Percentiles rank a stretch among this genome's conserved stretches.
These are phyloP conservation scores for Calcarisporium arbuscula DNA, from an alignment of 2,329 filamentous ascomycete species.

Conservation along the genomic window DNA sequence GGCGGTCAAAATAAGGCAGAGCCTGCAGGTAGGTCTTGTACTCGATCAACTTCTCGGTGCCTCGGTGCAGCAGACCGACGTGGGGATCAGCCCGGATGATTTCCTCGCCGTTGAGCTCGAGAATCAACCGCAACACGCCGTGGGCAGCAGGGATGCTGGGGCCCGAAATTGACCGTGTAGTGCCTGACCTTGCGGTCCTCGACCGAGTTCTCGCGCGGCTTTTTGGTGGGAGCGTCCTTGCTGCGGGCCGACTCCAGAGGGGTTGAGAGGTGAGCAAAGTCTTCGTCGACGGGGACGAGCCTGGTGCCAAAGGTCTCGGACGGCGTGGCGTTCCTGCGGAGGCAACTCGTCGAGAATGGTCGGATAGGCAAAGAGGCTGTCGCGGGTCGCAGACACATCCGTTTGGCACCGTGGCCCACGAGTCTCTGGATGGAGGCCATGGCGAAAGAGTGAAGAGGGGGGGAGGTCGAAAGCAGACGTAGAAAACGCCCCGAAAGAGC, in stretches of 20 bases:
- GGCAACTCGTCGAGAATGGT: constrained; percentile 58
- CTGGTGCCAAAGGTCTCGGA: constrained; percentile 46
- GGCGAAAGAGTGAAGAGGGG: constrained; percentile 27
- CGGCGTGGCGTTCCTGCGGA: constrained; percentile 58
- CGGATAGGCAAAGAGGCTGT: constrained; percentile 36
- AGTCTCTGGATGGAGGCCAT: constrained; percentile 72
- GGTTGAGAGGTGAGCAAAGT: constrained; percentile 51
- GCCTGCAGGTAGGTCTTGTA: constrained; percentile 99
- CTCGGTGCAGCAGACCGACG: constrained; percentile 90
- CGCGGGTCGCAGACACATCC: constrained; percentile 50
- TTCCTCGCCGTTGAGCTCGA: constrained; percentile 96
- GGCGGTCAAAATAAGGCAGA: constrained; percentile 94
- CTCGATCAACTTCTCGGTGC: constrained; percentile 99
- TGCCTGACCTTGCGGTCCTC: constrained; percentile 82
- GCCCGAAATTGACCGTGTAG: constrained; percentile 99
- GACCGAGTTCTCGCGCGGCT: constrained; percentile 41
- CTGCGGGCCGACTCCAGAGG: constrained; percentile 40
- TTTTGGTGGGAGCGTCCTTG: constrained; percentile 36
- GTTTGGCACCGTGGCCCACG: constrained; percentile 64
- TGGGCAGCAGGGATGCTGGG: constrained; percentile 97
- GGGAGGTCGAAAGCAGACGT: constrained; percentile 21
- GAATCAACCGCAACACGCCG: constrained; percentile 93
- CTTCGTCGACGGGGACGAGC: constrained; percentile 58
- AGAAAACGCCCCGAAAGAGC: constrained; percentile 24
- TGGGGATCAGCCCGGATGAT: constrained; percentile 95